These are phyloP conservation scores for Solanum verrucosum DNA, from an alignment of 257 asterid genomes.

Conservation along the genomic window DNA sequence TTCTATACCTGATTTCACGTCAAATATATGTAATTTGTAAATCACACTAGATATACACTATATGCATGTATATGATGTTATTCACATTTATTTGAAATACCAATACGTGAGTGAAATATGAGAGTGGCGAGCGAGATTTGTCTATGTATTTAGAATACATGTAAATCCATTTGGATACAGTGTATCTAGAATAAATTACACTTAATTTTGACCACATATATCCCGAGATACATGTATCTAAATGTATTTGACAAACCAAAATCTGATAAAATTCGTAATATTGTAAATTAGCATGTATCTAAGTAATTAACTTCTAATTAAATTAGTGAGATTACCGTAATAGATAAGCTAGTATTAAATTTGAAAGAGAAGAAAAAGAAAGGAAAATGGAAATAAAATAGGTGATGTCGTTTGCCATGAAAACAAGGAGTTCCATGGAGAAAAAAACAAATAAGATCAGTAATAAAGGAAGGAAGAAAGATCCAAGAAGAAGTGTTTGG, in stretches of 20 bases:
- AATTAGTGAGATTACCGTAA: not conserved
- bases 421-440: not conserved
- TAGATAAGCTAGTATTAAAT: no score
- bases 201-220: no score
- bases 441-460: not conserved
- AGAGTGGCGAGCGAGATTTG: not conserved
- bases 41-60: no score
- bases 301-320: no score
- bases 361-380: not conserved
- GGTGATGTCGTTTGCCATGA: not conserved
- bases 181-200: no score
- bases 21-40: no score
- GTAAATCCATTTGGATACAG: not conserved
- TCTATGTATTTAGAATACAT: no score
- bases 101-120: no score
- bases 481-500: not conserved
- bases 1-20: accelerated
- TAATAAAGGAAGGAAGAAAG: not conserved
- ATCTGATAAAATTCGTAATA: no score
- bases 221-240: no score
- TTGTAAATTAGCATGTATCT: not conserved
- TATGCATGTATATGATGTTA: no score
- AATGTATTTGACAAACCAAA: accelerated
- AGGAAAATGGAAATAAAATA: not conserved
- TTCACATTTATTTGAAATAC: no score